Conservation (phyloP, 805 yeast genomes). For the Candida silvicultrix region DNA sequence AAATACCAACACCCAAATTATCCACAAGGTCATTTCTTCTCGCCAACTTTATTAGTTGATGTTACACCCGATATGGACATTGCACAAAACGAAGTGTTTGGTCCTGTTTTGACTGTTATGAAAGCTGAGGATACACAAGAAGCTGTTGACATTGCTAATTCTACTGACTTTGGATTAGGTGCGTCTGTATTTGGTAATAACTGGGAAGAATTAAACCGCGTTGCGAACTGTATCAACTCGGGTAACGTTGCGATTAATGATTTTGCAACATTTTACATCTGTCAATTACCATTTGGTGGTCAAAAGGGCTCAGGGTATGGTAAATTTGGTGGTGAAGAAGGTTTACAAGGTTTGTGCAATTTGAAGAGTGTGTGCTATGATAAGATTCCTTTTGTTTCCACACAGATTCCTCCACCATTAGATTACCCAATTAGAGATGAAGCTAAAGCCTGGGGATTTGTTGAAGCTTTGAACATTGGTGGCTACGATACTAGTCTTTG, state of each 20-base stretch:
- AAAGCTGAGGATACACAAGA: slow-evolving; percentile 60
- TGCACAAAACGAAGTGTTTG: slow-evolving; percentile 90
- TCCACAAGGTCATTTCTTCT: slow-evolving; percentile 92
- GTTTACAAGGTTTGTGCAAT: slow-evolving; percentile 81
- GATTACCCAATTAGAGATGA: slow-evolving; percentile 88
- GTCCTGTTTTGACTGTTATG: slow-evolving; percentile 81
- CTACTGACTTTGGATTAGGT: slow-evolving; percentile 86
- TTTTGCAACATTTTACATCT: slow-evolving; percentile 92
- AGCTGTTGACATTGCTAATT: slow-evolving; percentile 74
- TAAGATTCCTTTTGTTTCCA: slow-evolving; percentile 67
- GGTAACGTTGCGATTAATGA: slow-evolving; percentile 98
- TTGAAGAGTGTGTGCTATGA: slow-evolving; percentile 88
- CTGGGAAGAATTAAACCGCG: slow-evolving; percentile 48
- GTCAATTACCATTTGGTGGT: slow-evolving; percentile 98
- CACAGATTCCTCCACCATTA: slow-evolving; percentile 79
- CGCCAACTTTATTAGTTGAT: slow-evolving; percentile 82
- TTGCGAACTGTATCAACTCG: slow-evolving; percentile 59
- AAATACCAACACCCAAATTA: slow-evolving; percentile 82
- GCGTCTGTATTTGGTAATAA: slow-evolving; percentile 79
- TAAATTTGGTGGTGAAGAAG: slow-evolving; percentile 97
- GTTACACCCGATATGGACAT: slow-evolving; percentile 72
- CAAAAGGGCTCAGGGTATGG: slow-evolving; percentile 91
- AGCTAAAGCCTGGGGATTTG: slow-evolving; percentile 84
- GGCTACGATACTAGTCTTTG: slow-evolving; percentile 76
- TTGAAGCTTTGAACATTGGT: slow-evolving; percentile 71